These are phyloP conservation scores for Chrysoporthe austroafricana DNA, from an alignment of 2,329 filamentous ascomycete genomes.

Conservation along the genomic window DNA sequence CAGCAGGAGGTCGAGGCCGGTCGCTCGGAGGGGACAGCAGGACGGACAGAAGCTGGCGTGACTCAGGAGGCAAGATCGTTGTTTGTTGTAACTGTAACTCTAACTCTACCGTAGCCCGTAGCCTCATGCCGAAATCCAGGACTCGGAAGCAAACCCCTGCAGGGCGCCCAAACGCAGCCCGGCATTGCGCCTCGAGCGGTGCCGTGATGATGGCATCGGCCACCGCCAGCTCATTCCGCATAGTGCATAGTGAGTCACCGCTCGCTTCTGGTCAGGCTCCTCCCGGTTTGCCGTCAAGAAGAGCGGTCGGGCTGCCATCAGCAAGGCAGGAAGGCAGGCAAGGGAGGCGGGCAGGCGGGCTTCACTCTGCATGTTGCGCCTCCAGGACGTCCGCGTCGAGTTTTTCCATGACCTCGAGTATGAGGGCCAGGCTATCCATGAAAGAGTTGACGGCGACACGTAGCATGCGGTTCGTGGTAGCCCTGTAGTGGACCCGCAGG, in stretches of 20 bases:
- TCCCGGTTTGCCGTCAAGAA: neutral
- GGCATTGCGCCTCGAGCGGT: neutral
- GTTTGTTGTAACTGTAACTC: too few species aligned
- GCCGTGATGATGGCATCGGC: neutral
- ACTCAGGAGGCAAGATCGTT: too few species aligned
- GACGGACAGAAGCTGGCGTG: neutral
- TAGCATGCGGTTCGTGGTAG: conserved; percentile 94
- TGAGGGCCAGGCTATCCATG: conserved; percentile 84
- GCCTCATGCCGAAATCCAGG: too few species aligned
- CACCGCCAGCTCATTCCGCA: conserved; percentile 3
- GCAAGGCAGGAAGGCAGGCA: neutral
- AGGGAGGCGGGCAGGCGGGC: too few species aligned
- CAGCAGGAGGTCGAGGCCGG: too few species aligned
- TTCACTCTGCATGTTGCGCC: conserved; percentile 25
- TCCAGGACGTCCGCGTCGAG: conserved; percentile 81
- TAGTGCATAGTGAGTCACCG: conserved; percentile 4
- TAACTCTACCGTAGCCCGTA: too few species aligned
- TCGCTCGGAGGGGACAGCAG: neutral
- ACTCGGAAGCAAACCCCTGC: neutral
- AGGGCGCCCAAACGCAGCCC: neutral
- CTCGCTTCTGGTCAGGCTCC: neutral
- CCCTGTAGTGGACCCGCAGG: conserved; percentile 76
- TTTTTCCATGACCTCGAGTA: conserved; percentile 88
- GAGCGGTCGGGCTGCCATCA: conserved; percentile 2
- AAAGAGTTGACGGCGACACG: conserved; percentile 95